Conservation (phyloP, 306 rosid genomes). For the Morella rubra region DNA sequence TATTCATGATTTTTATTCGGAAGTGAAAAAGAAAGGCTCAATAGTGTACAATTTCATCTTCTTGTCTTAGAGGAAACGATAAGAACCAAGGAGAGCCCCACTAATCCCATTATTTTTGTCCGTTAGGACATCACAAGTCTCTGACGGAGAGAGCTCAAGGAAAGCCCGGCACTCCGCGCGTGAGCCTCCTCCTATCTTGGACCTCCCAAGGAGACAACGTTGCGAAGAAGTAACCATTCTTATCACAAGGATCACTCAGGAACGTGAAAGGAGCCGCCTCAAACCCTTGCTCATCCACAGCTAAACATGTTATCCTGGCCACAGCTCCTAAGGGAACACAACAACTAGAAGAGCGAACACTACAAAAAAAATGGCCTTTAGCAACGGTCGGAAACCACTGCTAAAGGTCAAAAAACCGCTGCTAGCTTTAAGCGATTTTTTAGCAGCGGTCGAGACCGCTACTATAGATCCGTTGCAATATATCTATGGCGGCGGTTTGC, state of each 20-base stretch:
- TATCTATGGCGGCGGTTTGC: no score
- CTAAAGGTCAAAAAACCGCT: no score
- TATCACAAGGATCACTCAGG: constrained; percentile 42
- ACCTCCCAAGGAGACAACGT: constrained; percentile 44
- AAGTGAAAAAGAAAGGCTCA: constrained; percentile 46
- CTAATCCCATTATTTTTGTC: constrained; percentile 44
- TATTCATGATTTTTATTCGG: constrained; percentile 20
- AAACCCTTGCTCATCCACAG: constrained; percentile 40
- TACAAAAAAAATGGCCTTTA: no score
- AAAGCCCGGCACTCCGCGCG: constrained; percentile 45
- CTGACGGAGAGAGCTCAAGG: constrained; percentile 48
- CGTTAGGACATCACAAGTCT: constrained; percentile 39
- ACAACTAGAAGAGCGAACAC: no score
- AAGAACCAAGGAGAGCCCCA: constrained; percentile 44
- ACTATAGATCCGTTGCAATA: no score
- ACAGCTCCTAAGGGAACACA: constrained; percentile 34
- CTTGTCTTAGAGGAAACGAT: constrained; percentile 38
- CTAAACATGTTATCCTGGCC: constrained; percentile 45
- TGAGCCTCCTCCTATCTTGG: constrained; percentile 26
- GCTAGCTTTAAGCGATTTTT: no score
- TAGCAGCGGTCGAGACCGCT: no score
- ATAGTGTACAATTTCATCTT: constrained; percentile 42
- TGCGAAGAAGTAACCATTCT: constrained; percentile 54
- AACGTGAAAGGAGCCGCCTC: constrained; percentile 40
- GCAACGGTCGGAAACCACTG: no score